Evolutionary conservation across 768 basidiomycete genomes (phyloP), one percentile per base, ranked within the genome.

Genomic region (Chlorophyllum brunneum): DNA sequence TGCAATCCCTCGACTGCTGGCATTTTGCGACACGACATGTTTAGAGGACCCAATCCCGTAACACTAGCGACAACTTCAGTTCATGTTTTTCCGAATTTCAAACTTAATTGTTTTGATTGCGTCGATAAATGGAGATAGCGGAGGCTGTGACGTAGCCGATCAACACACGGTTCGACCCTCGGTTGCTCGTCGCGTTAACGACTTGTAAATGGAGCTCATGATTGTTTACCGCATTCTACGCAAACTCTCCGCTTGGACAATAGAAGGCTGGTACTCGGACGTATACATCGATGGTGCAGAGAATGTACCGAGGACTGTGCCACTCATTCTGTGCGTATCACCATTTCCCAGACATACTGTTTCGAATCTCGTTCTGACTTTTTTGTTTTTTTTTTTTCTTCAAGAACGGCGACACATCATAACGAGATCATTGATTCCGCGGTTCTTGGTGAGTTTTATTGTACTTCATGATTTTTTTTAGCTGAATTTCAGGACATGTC

Each of bases 351-450:
- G 37, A 46, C 46, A 48, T 33, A 26, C 23, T 9, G 27, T 34
- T 31, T 18, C 34, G 39, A 26, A 30, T 10, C 34, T 33, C 29
- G 48, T 40, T 30, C 5, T 54, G 13, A n/a, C n/a, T n/a, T n/a
- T n/a, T n/a, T n/a, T n/a, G n/a, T n/a, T n/a, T n/a, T n/a, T n/a
- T n/a, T n/a, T n/a, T n/a, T n/a, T n/a, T n/a, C n/a, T n/a, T n/a
- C 37, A 30, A 85, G 82, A 36, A 78, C 79, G 22, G 75, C 77
- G 26, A 80, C 77, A 2, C 86, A 86, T 61, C 77, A 82, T 53
- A 88, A 89, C 65, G 85, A 88, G 69, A 80, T 81, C 11, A 74
- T 87, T 20, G 85, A 86, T 55, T 77, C 76, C 30, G 76, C 73
- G 4, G 63, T 71, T 10, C 65, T 78, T 13, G 66, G 77, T 75